Conservation (phyloP, 495 filamentous ascomycete species). For the Rostrohypoxylon terebratum region DNA sequence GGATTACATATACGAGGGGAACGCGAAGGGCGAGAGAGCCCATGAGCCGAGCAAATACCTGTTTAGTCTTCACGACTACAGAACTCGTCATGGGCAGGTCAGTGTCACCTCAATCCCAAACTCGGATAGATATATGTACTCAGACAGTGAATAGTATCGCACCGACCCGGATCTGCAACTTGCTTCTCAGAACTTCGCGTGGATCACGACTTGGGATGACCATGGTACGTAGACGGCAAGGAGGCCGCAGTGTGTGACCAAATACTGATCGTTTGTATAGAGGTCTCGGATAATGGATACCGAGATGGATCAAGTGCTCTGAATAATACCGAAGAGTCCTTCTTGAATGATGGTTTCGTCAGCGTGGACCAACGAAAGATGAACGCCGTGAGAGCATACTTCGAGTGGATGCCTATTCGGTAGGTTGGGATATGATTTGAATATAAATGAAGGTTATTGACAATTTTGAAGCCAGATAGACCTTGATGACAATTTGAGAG, state of each 20-base stretch:
- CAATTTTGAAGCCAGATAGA: conserved; percentile 61
- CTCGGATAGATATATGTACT: not conserved
- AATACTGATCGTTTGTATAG: conserved; percentile 20
- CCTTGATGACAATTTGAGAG: conserved; percentile 76
- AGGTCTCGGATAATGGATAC: conserved; percentile 73
- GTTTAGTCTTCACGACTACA: conserved; percentile 68
- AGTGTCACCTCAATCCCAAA: not conserved
- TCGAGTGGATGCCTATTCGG: conserved; percentile 75
- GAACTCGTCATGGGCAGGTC: conserved; percentile 56
- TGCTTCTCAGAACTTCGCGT: conserved; percentile 69
- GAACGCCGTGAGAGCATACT: conserved; percentile 77
- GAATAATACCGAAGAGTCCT: conserved; percentile 71
- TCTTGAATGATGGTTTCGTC: conserved; percentile 68
- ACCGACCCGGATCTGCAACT: conserved; percentile 70
- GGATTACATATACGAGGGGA: conserved; percentile 76
- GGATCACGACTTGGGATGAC: conserved; percentile 80
- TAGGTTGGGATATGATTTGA: conserved; percentile 13
- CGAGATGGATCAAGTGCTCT: conserved; percentile 65
- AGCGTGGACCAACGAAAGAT: conserved; percentile 74
- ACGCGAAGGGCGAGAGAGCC: conserved; percentile 42
- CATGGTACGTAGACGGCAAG: conserved; percentile 55
- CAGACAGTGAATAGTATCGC: conserved; percentile 59
- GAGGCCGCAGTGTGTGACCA: not conserved
- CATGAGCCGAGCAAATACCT: conserved; percentile 42
- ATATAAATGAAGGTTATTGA: conserved; percentile 10